A percentile compares a stretch with the other conserved stretches of the same genome.
Conservation (phyloP, 805 yeast species). For the Saturnispora halmiae region DNA sequence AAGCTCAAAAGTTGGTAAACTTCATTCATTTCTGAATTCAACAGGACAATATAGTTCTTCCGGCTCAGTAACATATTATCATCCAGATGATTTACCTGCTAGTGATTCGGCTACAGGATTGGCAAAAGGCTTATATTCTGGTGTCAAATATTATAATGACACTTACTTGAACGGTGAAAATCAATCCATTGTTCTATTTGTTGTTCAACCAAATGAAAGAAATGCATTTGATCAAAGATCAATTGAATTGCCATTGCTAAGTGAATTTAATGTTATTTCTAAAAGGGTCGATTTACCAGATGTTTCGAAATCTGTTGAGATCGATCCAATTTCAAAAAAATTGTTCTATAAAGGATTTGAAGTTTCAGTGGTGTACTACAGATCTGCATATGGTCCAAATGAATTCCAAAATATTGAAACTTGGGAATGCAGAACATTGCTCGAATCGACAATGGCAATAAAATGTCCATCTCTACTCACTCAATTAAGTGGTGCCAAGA, state of each 20-base stretch:
- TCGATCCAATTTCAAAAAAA: conserved; percentile 37
- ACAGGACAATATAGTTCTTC: conserved; percentile 44
- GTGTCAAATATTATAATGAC: conserved; percentile 46
- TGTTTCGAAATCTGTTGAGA: conserved; percentile 35
- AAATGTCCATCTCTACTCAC: conserved; percentile 87
- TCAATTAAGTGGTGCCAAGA: conserved; percentile 89
- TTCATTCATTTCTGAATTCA: conserved; percentile 59
- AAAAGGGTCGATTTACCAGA: conserved; percentile 61
- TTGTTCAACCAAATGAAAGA: conserved; percentile 79
- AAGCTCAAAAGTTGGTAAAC: conserved; percentile 65
- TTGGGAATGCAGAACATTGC: conserved; percentile 67
- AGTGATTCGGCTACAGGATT: conserved; percentile 56
- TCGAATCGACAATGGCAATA: conserved; percentile 73
- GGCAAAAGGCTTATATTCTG: conserved; percentile 63
- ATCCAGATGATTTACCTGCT: conserved; percentile 42
- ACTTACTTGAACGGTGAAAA: conserved; percentile 17
- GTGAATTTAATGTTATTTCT: conserved; percentile 47
- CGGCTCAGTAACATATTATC: conserved; percentile 36
- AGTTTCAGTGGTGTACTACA: conserved; percentile 79
- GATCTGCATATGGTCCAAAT: conserved; percentile 80
- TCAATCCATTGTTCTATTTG: conserved; percentile 56
- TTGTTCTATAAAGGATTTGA: conserved; percentile 52
- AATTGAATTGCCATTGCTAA: conserved; percentile 61
- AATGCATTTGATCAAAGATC: conserved; percentile 89
- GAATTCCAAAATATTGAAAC: conserved; percentile 61